Percentiles rank a stretch among this genome's conserved stretches.
phyloP scores from a whole-genome alignment of 208 protist species.

The Wallacemonas sp. region DNA sequence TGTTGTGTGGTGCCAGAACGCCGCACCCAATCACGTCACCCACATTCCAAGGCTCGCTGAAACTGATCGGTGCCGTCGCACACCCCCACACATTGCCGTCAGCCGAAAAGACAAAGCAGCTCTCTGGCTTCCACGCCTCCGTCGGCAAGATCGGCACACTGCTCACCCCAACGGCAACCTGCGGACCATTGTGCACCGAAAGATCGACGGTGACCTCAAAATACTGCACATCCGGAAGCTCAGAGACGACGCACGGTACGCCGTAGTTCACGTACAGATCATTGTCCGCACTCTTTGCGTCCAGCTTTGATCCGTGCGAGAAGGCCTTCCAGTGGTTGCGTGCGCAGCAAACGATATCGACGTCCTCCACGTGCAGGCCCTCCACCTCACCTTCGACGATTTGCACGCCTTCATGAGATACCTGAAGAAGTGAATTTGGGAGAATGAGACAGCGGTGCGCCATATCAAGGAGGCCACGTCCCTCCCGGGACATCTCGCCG shows the following conservation, averaged over 20 bases:
- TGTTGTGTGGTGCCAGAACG: conserved; percentile 64
- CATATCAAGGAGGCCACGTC: conserved; percentile 68
- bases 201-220: conserved; percentile 84
- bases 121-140: conserved; percentile 25
- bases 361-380: conserved; percentile 77
- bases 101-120: conserved; percentile 44
- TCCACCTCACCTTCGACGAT: conserved; percentile 82
- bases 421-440: conserved; percentile 77
- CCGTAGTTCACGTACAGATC: conserved; percentile 71
- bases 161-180: conserved; percentile 65
- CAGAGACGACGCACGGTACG: conserved; percentile 62
- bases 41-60: conserved; percentile 57
- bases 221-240: conserved; percentile 81
- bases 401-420: conserved; percentile 55
- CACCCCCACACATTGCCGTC: conserved; percentile 42
- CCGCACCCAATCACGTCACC: conserved; percentile 88
- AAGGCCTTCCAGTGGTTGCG: conserved; percentile 77
- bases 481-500: conserved; percentile 30
- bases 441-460: conserved; percentile 60
- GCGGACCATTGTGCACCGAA: conserved; percentile 31
- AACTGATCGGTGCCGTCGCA: conserved; percentile 16
- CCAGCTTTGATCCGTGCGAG: conserved; percentile 9
- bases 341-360: conserved; percentile 63
- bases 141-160: conserved; percentile 40
- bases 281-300: conserved; percentile 28